A percentile compares a stretch with the other conserved stretches of the same genome.
Conservation (phyloP, 768 basidiomycete species). For the Pilatotrama ljubarskyi region DNA sequence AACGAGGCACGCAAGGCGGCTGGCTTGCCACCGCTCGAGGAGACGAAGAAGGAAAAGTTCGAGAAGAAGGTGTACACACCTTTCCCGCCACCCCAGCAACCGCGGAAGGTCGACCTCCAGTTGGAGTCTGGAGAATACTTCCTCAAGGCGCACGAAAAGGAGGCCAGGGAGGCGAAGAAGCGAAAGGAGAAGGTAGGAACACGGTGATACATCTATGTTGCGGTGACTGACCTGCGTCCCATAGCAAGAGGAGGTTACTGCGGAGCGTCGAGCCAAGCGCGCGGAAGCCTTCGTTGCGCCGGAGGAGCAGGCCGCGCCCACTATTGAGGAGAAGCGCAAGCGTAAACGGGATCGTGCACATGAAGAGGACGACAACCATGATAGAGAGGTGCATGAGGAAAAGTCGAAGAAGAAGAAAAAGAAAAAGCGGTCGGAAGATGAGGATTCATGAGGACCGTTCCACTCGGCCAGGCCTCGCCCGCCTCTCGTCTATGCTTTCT, state of each 20-base stretch:
- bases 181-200: slow-evolving; percentile 70
- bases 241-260: slow-evolving; percentile 79
- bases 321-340: slow-evolving; percentile 77
- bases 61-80: slow-evolving; percentile 97
- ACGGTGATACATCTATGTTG: background rate
- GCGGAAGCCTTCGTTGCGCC: slow-evolving; percentile 90
- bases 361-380: slow-evolving; percentile 21
- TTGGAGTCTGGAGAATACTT: slow-evolving; percentile 98
- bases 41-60: slow-evolving; percentile 45
- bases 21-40: slow-evolving; percentile 49
- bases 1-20: slow-evolving; percentile 65
- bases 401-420: slow-evolving; percentile 41
- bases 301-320: slow-evolving; percentile 68
- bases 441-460: slow-evolving; percentile 1
- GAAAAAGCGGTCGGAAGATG: slow-evolving; percentile 37
- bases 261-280: slow-evolving; percentile 73
- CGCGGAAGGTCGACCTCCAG: slow-evolving; percentile 94
- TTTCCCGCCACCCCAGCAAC: slow-evolving; percentile 93
- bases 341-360: slow-evolving; percentile 43
- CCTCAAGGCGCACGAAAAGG: slow-evolving; percentile 88
- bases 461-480: too few species aligned
- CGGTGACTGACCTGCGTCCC: background rate
- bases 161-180: slow-evolving; percentile 66
- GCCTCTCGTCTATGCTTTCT: background rate
- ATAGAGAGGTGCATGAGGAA: slow-evolving; percentile 36